Percentiles rank a stretch among this genome's conserved stretches.
phyloP scores from a whole-genome alignment of 768 basidiomycete species.

The Auricularia cornea region DNA sequence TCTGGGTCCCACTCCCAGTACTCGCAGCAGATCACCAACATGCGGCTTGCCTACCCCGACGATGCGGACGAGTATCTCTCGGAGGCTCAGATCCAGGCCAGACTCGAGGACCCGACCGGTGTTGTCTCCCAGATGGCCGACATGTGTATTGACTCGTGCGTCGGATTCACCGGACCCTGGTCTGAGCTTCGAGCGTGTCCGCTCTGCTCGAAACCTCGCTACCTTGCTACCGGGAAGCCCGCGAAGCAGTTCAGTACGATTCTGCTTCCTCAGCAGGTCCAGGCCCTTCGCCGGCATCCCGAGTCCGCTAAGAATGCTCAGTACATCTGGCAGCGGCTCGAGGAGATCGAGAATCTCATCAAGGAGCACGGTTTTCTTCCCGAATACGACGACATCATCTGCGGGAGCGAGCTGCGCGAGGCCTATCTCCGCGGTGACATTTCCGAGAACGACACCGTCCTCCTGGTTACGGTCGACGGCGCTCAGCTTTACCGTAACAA shows the following conservation, averaged over 20 bases:
- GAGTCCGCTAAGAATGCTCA: conserved; percentile 18
- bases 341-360: conserved; percentile 4
- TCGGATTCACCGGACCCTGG: conserved; percentile 34
- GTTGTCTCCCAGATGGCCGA: conserved; percentile 26
- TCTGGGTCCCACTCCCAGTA: neutral
- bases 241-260: conserved; percentile 28
- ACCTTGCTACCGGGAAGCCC: conserved; percentile 10
- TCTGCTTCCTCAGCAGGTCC: conserved; percentile 35
- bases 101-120: conserved; percentile 24
- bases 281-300: conserved; percentile 24
- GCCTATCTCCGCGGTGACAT: conserved; percentile 13
- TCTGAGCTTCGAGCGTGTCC: conserved; percentile 21
- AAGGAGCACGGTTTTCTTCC: conserved; percentile 1
- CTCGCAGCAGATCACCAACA: neutral
- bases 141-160: conserved; percentile 37
- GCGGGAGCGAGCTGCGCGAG: conserved; percentile 22
- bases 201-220: conserved; percentile 23
- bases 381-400: conserved; percentile 22
- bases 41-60: neutral
- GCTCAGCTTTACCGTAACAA: conserved; percentile 37
- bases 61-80: conserved; percentile 12
- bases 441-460: conserved; percentile 22
- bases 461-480: conserved; percentile 32
- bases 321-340: conserved; percentile 14
- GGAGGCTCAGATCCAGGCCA: conserved; percentile 21